Percentiles rank a stretch among this genome's conserved stretches.
Conservation (phyloP, 2,329 filamentous ascomycete species). For the Boeremia lycopersici region DNA sequence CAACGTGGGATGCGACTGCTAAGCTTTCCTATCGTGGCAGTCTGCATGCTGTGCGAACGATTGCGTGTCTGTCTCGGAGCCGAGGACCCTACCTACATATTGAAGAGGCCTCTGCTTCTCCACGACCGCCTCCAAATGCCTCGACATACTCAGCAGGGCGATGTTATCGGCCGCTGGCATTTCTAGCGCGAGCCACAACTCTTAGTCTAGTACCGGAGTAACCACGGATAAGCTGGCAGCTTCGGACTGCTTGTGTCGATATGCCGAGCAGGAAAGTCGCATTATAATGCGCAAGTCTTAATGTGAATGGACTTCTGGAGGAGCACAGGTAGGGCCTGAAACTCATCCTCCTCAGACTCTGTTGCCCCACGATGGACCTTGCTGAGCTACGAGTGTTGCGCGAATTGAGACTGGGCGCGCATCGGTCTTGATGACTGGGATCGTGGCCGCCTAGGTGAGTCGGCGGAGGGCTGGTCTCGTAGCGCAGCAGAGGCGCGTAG, state of each 20-base stretch:
- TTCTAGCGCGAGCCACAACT: no score
- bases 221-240: background rate
- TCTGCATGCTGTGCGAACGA: background rate
- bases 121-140: background rate
- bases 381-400: background rate
- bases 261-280: no score
- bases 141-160: background rate
- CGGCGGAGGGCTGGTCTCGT: background rate
- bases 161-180: background rate
- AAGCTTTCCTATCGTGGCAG: background rate
- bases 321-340: no score
- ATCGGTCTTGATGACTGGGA: conserved; percentile 3
- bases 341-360: background rate
- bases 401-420: background rate
- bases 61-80: background rate
- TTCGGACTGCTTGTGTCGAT: background rate
- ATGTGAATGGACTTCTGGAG: no score
- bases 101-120: background rate
- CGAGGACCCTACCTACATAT: background rate
- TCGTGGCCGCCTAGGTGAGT: conserved; percentile 2
- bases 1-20: conserved; percentile 6
- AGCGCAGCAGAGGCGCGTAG: conserved; percentile 10
- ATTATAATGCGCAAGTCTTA: no score
- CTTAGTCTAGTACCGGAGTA: no score
- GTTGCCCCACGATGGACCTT: background rate